These are phyloP conservation scores for Phtheirospermum japonicum DNA, from an alignment of 257 asterid genomes.

Conservation along the genomic window DNA sequence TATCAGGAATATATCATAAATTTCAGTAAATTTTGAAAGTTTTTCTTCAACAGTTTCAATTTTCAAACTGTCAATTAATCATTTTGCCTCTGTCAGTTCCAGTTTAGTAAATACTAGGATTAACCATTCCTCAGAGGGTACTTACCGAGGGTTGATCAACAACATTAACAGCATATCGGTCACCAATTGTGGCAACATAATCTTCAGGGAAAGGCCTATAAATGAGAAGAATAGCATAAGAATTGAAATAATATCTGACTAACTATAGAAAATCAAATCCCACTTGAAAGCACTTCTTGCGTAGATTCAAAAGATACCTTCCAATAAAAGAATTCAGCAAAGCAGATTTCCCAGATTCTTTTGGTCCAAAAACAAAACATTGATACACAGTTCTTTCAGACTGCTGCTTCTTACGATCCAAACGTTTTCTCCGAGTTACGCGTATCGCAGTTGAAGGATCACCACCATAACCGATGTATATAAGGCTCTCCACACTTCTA, in stretches of 20 bases:
- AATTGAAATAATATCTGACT: conserved; percentile 18
- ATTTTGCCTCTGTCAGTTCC: not conserved
- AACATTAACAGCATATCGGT: conserved; percentile 65
- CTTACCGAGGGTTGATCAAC: conserved; percentile 68
- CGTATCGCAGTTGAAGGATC: conserved; percentile 82
- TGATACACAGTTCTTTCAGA: conserved; percentile 79
- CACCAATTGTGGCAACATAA: conserved; percentile 55
- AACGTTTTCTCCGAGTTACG: conserved; percentile 80
- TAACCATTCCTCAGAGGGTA: conserved; percentile 11
- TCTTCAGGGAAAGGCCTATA: conserved; percentile 78
- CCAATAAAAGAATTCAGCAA: conserved; percentile 72
- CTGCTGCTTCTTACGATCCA: conserved; percentile 88
- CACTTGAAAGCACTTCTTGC: not conserved
- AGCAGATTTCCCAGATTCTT: conserved; percentile 87
- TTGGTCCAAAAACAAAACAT: conserved; percentile 93
- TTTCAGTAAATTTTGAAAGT: not conserved
- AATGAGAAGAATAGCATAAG: conserved; percentile 21
- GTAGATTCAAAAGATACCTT: conserved; percentile 47
- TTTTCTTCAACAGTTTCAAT: not conserved
- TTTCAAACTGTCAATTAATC: not conserved
- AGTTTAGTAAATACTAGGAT: conserved; percentile 3
- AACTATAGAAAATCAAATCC: conserved; percentile 14
- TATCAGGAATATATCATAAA: conserved; percentile 2
- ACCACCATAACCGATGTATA: conserved; percentile 85
- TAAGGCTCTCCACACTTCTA: conserved; percentile 73